Evolutionary conservation across 495 filamentous ascomycete species (phyloP), one percentile per base, ranked within the genome.

Genomic region (Entonaema liquescens): DNA sequence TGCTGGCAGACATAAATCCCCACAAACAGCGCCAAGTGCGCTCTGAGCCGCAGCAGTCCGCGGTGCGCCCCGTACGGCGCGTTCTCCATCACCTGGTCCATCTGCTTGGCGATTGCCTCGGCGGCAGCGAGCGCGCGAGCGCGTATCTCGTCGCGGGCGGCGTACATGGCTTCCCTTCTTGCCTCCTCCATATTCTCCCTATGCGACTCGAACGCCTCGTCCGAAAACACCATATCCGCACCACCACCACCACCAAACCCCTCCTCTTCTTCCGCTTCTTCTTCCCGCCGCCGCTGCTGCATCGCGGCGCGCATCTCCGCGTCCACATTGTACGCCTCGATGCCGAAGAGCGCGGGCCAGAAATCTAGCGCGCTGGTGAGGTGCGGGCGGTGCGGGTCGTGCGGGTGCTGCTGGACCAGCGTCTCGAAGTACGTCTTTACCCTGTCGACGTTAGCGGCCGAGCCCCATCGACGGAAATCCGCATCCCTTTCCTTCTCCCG

Each of bases 11-110:
- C 52, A 62, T 58, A 95, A 74, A 68, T 94, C 91, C 2, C 87
- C 23, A 92, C 80, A 85, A 90, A 94, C 28, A 92, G 77, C 9
- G 83, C 86, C 7, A 92, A 79, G 86, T 91, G 92, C 8, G 82
- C 91, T 47, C 89, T 79, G 9, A 94, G 78, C 59, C 87, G 78
- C 35, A 91, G 80, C 56, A 95, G 74, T 54, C 83, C 82, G 9
- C 80, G 64, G 47, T 85, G 85, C 49, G 87, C 83, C 1, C 86
- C 87, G 73, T 88, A 93, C 1, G 92, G 91, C 31, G 85, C 83
- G 25, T 86, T 88, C 35, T 83, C 81, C 71, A 93, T 81, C 7
- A 91, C 68, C 31, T 85, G 80, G 73, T 92, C 90, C 80, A 96
- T 87, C 7, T 88, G 83, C 0, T 79, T 75, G 33, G 87, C 85